These are phyloP conservation scores for Amanita pseudoporphyria DNA, from an alignment of 768 basidiomycete genomes.

Conservation along the genomic window DNA sequence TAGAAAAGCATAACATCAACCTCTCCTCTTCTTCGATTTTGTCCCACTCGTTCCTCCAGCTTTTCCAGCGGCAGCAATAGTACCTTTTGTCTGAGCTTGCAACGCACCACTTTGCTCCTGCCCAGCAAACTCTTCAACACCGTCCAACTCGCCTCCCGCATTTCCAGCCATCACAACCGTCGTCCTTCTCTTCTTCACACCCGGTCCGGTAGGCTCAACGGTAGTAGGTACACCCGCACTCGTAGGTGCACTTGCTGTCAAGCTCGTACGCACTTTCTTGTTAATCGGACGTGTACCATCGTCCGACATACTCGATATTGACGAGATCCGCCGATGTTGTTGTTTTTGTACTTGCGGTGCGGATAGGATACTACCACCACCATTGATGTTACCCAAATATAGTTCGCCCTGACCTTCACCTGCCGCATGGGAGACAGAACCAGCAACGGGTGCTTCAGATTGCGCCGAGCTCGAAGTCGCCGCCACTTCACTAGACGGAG, in stretches of 20 bases:
- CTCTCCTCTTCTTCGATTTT: not conserved
- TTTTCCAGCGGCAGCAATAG: not conserved
- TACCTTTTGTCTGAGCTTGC: not conserved
- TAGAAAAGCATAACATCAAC: not conserved
- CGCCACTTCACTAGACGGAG: constrained; percentile 21
- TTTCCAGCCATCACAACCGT: constrained; percentile 5
- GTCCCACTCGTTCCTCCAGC: not conserved
- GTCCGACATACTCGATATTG: not conserved
- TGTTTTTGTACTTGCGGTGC: not conserved
- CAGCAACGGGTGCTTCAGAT: constrained; percentile 11
- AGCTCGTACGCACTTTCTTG: constrained; percentile 8
- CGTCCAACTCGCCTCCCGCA: not conserved
- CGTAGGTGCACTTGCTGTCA: constrained; percentile 5
- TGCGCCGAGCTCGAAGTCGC: constrained; percentile 16
- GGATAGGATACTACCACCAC: not conserved
- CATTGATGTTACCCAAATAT: not conserved
- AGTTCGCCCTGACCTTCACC: constrained; percentile 12
- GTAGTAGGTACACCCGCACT: constrained; percentile 15
- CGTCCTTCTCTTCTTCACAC: constrained; percentile 15
- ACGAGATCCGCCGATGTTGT: constrained; percentile 7
- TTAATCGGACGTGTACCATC: constrained; percentile 10
- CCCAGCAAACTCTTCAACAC: not conserved
- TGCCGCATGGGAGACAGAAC: constrained; percentile 15
- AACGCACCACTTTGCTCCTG: constrained; percentile 1
- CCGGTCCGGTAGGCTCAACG: constrained; percentile 11